A percentile compares a stretch with the other conserved stretches of the same genome.
Conservation (phyloP, 176 grass and related monocot species). For the Cenchrus americanus region DNA sequence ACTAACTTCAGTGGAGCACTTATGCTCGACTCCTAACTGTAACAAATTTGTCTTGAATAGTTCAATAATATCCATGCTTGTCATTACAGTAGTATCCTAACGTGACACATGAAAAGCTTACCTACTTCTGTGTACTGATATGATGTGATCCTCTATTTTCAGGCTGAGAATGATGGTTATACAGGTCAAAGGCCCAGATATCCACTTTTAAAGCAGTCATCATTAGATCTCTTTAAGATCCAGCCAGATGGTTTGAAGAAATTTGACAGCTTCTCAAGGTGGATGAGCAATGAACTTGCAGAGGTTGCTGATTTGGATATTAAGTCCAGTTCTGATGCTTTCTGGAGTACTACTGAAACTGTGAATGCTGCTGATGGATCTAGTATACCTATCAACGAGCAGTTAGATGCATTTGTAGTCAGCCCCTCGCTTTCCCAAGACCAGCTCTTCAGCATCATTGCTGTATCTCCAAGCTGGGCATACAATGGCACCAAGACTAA, state of each 20-base stretch:
- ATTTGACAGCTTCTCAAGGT: conserved; percentile 95
- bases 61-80: background rate
- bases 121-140: conserved; percentile 36
- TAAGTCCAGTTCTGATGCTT: conserved; percentile 78
- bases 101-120: background rate
- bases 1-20: conserved; percentile 23
- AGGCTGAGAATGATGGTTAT: conserved; percentile 44
- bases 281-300: conserved; percentile 91
- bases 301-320: conserved; percentile 82
- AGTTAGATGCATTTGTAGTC: conserved; percentile 72
- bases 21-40: conserved; percentile 1
- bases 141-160: conserved; percentile 53
- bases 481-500: conserved; percentile 58
- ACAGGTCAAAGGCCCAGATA: conserved; percentile 45
- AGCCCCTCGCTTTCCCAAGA: conserved; percentile 93
- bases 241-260: conserved; percentile 89
- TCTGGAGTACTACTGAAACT: conserved; percentile 73
- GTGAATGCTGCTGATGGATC: conserved; percentile 67
- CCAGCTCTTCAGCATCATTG: conserved; percentile 98
- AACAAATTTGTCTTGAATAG: conserved; percentile 27
- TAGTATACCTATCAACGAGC: conserved; percentile 72
- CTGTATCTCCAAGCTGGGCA: conserved; percentile 91
- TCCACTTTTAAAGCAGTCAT: conserved; percentile 71
- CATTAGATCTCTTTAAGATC: conserved; percentile 64
- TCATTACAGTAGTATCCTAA: conserved; percentile 6